These are phyloP conservation scores for Erysimum cheiri DNA, from an alignment of 441 rosid genomes.

Conservation along the genomic window DNA sequence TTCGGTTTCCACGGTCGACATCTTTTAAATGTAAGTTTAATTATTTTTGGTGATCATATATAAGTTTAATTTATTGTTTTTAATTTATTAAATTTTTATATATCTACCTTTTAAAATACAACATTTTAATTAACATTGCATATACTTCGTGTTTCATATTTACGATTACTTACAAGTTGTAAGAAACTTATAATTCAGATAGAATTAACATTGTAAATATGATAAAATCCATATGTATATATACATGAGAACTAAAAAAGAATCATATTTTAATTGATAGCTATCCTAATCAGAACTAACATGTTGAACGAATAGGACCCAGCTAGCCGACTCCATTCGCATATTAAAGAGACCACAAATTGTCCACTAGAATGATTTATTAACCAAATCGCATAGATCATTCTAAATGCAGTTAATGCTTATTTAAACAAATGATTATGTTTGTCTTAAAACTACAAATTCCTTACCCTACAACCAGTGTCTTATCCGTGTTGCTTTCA, in stretches of 20 bases:
- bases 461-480: conserved; percentile 29
- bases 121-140: not conserved
- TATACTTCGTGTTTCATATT: not conserved
- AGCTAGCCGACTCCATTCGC: conserved; percentile 21
- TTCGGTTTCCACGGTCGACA: conserved; percentile 19
- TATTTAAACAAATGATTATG: conserved; percentile 25
- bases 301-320: not conserved
- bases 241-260: not conserved
- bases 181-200: not conserved
- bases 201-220: not conserved
- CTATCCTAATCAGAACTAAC: not conserved
- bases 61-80: not conserved
- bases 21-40: not conserved
- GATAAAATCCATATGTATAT: not conserved
- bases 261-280: not conserved
- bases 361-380: conserved; percentile 11
- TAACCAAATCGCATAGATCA: conserved; percentile 11
- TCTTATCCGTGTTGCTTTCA: conserved; percentile 33
- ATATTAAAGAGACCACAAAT: conserved; percentile 4
- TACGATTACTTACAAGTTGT: not conserved
- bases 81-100: not conserved
- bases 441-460: conserved; percentile 27
- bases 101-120: not conserved
- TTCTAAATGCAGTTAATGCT: conserved; percentile 32
- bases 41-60: not conserved